phyloP scores from a whole-genome alignment of 2,329 filamentous ascomycete genomes.

The Fusarium zealandicum region DNA sequence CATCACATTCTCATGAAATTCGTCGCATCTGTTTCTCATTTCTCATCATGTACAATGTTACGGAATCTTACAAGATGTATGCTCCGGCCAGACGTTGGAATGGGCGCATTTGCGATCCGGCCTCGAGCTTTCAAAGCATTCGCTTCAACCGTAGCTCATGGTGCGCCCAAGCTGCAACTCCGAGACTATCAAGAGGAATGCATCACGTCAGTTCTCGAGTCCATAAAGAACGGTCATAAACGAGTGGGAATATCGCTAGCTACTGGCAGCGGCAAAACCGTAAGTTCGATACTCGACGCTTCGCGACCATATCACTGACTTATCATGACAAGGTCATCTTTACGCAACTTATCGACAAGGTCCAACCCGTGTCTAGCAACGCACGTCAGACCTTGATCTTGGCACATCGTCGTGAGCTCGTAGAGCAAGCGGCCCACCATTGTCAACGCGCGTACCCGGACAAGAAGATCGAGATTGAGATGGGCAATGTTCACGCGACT shows the following conservation, averaged over 20 bases:
- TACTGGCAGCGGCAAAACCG: slow-evolving; percentile 89
- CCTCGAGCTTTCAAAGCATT: slow-evolving; percentile 30
- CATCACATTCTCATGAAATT: slow-evolving; percentile 13
- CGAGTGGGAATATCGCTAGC: slow-evolving; percentile 85
- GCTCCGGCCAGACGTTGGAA: slow-evolving; percentile 28
- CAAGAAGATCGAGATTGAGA: slow-evolving; percentile 87
- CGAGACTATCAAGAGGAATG: slow-evolving; percentile 92
- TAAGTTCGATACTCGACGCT: slow-evolving; percentile 47
- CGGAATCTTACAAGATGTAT: slow-evolving; percentile 41
- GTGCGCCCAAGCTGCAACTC: slow-evolving; percentile 60
- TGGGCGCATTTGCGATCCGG: slow-evolving; percentile 11
- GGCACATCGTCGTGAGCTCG: slow-evolving; percentile 89
- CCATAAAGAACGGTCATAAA: slow-evolving; percentile 75
- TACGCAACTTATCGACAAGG: slow-evolving; percentile 87
- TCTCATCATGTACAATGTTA: slow-evolving; percentile 50
- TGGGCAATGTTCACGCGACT: slow-evolving; percentile 79
- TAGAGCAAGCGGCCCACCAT: slow-evolving; percentile 90
- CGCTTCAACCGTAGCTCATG: slow-evolving; percentile 31
- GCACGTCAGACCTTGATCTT: slow-evolving; percentile 84
- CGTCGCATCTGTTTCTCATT: slow-evolving; percentile 10
- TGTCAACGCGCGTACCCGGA: slow-evolving; percentile 81
- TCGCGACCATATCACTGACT: slow-evolving; percentile 7
- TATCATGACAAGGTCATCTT: slow-evolving; percentile 76
- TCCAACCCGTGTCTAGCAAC: slow-evolving; percentile 60
- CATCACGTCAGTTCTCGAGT: slow-evolving; percentile 78